Evolutionary conservation across 208 protist genomes (phyloP), one percentile per base, ranked within the genome.

Genomic region (Wallacemonas sp.): DNA sequence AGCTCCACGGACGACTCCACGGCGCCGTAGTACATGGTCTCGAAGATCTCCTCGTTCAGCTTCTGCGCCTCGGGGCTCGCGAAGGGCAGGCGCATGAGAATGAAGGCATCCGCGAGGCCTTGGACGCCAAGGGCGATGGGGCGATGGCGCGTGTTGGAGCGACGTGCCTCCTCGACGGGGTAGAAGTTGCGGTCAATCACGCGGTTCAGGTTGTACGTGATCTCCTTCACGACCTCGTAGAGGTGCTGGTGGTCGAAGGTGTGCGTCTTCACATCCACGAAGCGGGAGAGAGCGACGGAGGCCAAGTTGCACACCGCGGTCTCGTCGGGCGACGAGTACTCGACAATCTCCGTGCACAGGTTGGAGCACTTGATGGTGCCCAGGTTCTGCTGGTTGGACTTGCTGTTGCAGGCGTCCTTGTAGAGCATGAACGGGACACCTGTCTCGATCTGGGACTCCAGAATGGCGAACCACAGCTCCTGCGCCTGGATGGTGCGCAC

Each of bases 171-270:
- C 22, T 74, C 64, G 3, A 99, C 92, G 22, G 99, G 99, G 83
- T 99, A 99, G 81, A 95, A 97, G 90, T 99, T 99, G 69, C 89
- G 67, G 84, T 99, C 98, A 70, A 99, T 99, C 18, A 99, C 98
- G 36, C 92, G 86, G 87, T 99, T 99, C 22, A 99, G 86, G 76
- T 99, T 99, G 45, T 81, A 81, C 0, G 97, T 98, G 32, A 98
- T 87, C 41, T 96, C 72, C 64, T 97, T 92, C 29, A 92, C 95
- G 23, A 99, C 91, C n/a, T 92, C 75, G 57, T 86, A 88, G 14
- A 99, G 84, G 29, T 68, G 57, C 42, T 97, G 41, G 76, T 98
- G 89, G 71, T 99, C 84, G 72, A 98, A 98, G 23, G 61, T 67
- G 28, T 72, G 57, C 39, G 79, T 86, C 32, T 70, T 73, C 32